Percentiles rank a stretch among this genome's conserved stretches.
These are phyloP conservation scores for Aurantiochytrium sp. DNA, from an alignment of 108 stramenopile species.

Conservation along the genomic window DNA sequence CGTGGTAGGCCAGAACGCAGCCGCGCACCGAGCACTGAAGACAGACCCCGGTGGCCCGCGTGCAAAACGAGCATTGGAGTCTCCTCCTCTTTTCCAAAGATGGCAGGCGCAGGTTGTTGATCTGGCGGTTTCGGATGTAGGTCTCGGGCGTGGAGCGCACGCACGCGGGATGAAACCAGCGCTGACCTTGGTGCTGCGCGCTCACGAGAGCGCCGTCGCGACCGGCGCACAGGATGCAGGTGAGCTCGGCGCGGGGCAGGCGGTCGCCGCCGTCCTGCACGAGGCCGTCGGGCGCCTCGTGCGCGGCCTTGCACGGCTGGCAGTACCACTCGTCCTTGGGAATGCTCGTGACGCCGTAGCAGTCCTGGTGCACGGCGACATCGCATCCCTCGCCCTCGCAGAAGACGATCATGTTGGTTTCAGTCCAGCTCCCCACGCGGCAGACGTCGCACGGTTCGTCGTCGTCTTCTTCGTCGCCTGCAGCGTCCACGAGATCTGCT, in stretches of 20 bases:
- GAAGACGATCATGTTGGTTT: conserved; percentile 35
- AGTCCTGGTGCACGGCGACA: conserved; percentile 37
- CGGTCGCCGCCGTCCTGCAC: not conserved
- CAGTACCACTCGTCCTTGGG: conserved; percentile 45
- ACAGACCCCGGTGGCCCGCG: not conserved
- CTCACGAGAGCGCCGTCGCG: not conserved
- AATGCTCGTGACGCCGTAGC: not conserved
- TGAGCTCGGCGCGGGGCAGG: not conserved
- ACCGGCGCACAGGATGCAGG: not conserved
- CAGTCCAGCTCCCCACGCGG: not conserved
- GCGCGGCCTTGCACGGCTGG: conserved; percentile 4
- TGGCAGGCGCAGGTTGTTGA: not conserved
- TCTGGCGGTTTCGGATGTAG: not conserved
- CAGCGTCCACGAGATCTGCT: too few species aligned
- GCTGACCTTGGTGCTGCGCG: not conserved
- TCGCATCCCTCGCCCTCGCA: conserved; percentile 32
- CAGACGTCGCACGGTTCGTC: not conserved
- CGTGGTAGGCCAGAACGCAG: not conserved
- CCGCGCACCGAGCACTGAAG: not conserved
- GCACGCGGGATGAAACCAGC: not conserved
- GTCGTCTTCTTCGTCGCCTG: too few species aligned
- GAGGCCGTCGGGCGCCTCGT: not conserved
- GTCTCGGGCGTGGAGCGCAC: not conserved
- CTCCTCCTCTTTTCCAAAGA: not conserved
- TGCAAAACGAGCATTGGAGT: not conserved